Evolutionary conservation across 1,139 yeast genomes (phyloP).

Genomic region (Zygotorulaspora mrakii): DNA sequence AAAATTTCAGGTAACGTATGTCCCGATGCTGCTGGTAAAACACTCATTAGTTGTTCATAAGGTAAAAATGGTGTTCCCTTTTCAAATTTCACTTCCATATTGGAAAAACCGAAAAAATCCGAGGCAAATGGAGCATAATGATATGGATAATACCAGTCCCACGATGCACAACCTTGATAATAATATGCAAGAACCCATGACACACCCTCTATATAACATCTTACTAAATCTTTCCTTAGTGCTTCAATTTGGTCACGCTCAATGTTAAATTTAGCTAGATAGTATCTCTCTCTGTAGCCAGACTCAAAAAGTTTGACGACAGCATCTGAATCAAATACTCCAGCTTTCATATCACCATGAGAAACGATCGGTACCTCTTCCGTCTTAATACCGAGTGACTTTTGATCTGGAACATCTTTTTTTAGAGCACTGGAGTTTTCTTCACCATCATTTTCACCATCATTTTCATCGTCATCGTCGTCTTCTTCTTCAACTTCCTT

Average conservation of each 20-base stretch:
- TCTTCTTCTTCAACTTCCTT: constrained; percentile 29
- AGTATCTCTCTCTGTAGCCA: constrained; percentile 82
- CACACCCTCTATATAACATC: constrained; percentile 84
- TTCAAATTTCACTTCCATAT: constrained; percentile 58
- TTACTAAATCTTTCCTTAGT: constrained; percentile 59
- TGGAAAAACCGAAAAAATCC: constrained; percentile 65
- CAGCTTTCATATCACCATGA: constrained; percentile 31
- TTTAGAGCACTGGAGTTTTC: too few species aligned
- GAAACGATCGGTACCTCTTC: constrained; percentile 30
- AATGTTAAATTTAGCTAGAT: constrained; percentile 67
- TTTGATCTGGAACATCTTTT: constrained; percentile 11
- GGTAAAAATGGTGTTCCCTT: constrained; percentile 84
- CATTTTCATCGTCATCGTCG: constrained; percentile 22
- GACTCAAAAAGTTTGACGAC: constrained; percentile 76
- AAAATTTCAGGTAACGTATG: constrained; percentile 84
- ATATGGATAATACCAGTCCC: constrained; percentile 97
- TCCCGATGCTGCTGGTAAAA: constrained; percentile 94
- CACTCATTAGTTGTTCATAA: constrained; percentile 95
- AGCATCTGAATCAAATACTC: constrained; percentile 47
- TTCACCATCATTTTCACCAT: constrained; percentile 14
- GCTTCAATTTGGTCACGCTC: constrained; percentile 51
- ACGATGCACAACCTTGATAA: constrained; percentile 96
- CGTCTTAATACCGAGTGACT: constrained; percentile 12
- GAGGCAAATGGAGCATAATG: constrained; percentile 98
- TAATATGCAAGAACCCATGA: constrained; percentile 93